Base-by-base conservation (phyloP, 73 alveolate genomes). In the Stentor coeruleus region DNA sequence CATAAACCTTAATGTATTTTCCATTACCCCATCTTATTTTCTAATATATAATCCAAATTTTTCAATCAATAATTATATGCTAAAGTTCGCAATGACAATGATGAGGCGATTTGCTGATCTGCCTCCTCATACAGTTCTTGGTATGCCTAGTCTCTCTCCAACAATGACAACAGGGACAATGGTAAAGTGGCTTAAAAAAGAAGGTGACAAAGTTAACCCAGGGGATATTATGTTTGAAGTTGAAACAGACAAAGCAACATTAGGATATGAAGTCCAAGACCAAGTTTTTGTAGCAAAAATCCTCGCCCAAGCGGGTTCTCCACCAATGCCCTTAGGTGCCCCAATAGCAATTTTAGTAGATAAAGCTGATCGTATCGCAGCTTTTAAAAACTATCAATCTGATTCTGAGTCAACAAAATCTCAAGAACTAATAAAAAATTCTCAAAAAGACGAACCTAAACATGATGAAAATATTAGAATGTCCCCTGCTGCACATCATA, bases 161-260 rank as follows among this genome's bases (percentile, higher is more conserved):
- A 94, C 99, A 0, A 94, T 94, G 99, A 95, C 81, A 3, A 77
- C 88, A 83, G 99, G 99, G 77, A 92, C 88, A 59, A 81, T 94
- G 31, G 93, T 92, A 38, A 88, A 91, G 79, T 94, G 97, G 97
- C 57, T 58, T 0, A 91, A 88, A 81, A 85, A 93, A 76, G 96
- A 83, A 59, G 99, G 97, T 3, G 97, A 94, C 38, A 38, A 82
- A 30, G 86, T 94, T 41, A 74, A 38, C 41, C 91, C 91, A 37
- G 99, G 99, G 75, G 97, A 92, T 39, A 89, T 88, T 80, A 85
- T 92, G 58, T 91, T 93, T 49, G 94, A 88, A 35, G 89, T 94
- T 37, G 96, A 92, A 84, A 94, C 99, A 6, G 99, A 94, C 59
- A 94, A 94, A 84, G 97, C 97, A 6, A 77, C 97, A 3, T 95